Evolutionary conservation across 1,139 yeast genomes (phyloP).

Genomic region (Geotrichum australiense): DNA sequence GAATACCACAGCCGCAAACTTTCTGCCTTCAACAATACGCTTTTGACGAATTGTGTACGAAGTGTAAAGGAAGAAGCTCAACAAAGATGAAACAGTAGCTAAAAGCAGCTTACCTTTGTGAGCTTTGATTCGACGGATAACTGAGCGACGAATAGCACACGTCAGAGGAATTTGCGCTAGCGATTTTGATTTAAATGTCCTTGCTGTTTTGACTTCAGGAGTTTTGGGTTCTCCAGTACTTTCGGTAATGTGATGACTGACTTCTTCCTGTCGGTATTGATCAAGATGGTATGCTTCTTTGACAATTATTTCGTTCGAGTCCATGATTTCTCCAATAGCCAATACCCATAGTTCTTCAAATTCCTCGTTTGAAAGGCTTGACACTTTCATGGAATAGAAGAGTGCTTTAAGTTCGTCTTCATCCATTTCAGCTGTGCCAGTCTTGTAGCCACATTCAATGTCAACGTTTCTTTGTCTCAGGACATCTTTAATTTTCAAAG

Average conservation of each 20-base stretch:
- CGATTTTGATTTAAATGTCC: slow-evolving; percentile 33
- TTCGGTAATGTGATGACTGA: slow-evolving; percentile 18
- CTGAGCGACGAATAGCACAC: slow-evolving; percentile 24
- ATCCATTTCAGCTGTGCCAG: slow-evolving; percentile 33
- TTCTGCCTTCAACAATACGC: slow-evolving; percentile 20
- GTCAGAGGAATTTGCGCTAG: slow-evolving; percentile 32
- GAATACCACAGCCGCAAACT: slow-evolving; percentile 32
- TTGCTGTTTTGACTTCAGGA: slow-evolving; percentile 16
- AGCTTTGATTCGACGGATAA: slow-evolving; percentile 19
- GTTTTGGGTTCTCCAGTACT: slow-evolving; percentile 19
- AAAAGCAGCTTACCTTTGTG: slow-evolving; percentile 10
- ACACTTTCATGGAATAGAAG: slow-evolving; percentile 28
- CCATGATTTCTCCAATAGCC: slow-evolving; percentile 56
- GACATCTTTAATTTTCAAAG: slow-evolving; percentile 58
- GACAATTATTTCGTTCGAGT: slow-evolving; percentile 74
- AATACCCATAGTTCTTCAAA: slow-evolving; percentile 76
- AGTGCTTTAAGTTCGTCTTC: slow-evolving; percentile 28
- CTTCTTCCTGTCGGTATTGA: slow-evolving; percentile 15
- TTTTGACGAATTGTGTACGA: slow-evolving; percentile 2
- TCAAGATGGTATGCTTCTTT: slow-evolving; percentile 34
- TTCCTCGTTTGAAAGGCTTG: slow-evolving; percentile 58
- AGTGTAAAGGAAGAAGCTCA: not conserved
- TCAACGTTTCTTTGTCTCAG: slow-evolving; percentile 66
- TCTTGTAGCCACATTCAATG: slow-evolving; percentile 53
- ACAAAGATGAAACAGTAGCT: not conserved